Evolutionary conservation across 257 asterid genomes (phyloP), one percentile per base, ranked within the genome.

Genomic region (Solanum chiquidenum): DNA sequence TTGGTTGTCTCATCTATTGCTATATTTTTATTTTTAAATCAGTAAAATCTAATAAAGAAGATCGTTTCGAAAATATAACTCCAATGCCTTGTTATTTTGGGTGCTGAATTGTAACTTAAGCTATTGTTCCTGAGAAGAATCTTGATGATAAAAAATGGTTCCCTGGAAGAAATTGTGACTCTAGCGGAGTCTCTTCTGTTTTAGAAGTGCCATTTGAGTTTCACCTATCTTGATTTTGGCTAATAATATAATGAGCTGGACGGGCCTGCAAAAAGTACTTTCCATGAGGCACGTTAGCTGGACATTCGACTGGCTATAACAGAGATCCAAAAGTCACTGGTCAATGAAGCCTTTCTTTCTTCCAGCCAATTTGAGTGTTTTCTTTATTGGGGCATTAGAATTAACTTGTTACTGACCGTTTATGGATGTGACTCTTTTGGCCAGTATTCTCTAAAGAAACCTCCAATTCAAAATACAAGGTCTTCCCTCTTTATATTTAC

Each of bases 211-310:
- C 64, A 77, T 77, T 77, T 77, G 84, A 42, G 64, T 77, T 77
- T 42, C 84, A 77, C 84, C 13, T 79, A 25, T 44, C 84, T 13
- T 79, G 38, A 46, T 44, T 79, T 25, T 42, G 64, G 64, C 38
- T 25, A 69, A 84, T 62, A 84, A 84, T 84, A 75, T 71, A 83
- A 14, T 91, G 77, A 87, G 99, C 98, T 98, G 96, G 92, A 90
- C 92, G 86, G 98, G 98, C 86, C 89, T 95, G 87, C 95, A 86
- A 94, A 94, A 87, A 77, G 90, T 91, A 85, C 94, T 97, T 71
- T 98, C 96, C 90, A 98, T 93, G 88, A 94, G 98, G 98, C 95
- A 95, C 84, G 95, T 93, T 90, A 92, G 83, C 84, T 97, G 99
- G 99, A 92, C 92, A 93, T 95, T 87, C 96, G 29, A 20, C 16